Evolutionary conservation across 768 basidiomycete species (phyloP), one percentile per base, ranked within the genome.

Genomic region (Termitomyces sp.): DNA sequence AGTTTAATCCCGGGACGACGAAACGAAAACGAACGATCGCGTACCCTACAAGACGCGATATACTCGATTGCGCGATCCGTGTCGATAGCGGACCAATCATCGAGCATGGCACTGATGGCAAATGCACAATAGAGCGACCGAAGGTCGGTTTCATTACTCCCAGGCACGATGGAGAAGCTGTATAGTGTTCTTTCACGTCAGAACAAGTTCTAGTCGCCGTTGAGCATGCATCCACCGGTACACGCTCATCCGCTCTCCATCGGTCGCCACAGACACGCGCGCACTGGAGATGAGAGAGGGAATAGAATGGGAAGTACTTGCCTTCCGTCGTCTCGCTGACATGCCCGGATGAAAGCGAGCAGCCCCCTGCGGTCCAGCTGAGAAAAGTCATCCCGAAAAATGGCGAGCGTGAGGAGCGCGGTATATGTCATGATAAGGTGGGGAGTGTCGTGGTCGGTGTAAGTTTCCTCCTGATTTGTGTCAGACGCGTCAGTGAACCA

Each of bases 391-490:
- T 97, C 96, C n/a, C 90, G 81, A 26, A 99, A 79, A 60, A 97
- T 87, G 0, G 88, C 84, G 12, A 99, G 85, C 0, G 84, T 81
- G 4, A 97, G 73, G 12, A 99, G 69, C 0, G 94, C 92, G 1
- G 94, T 92, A 66, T 98, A 99, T 8, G 95, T 94, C 81, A 94
- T 91, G 55, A 97, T 92, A 16, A 98, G 75, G 69, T 98, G 89
- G 0, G 92, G 90, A 18, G 81, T 79, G 61, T 89, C 82, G 66
- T 85, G 83, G 36, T 80, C 77, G 10, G 75, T 70, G 63, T 81
- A 77, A 26, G 70, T 65, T 22, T 62, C 66, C 73, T 75, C 61
- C 56, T 66, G 50, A 30, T 33, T 56, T 33, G 9, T 6, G 26
- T 56, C 32, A 22, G 35, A 35, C 40, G 63, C 20, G 54, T 64